Base-by-base conservation (phyloP, 1,139 yeast genomes). In the Geotrichum klebahnii region DNA sequence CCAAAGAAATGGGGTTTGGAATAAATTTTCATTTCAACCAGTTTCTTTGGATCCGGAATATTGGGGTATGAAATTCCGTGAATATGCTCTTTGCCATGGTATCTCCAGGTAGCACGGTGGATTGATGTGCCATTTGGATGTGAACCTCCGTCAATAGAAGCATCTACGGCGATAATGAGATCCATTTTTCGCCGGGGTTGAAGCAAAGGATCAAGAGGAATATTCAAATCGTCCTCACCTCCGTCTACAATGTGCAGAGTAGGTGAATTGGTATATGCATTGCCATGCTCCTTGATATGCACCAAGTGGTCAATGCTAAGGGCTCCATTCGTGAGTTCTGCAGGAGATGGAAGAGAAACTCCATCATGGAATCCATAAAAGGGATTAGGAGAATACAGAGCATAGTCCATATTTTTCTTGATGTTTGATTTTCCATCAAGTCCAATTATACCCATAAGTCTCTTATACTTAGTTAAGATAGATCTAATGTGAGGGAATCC, bases 201-300 rank as follows among this genome's bases (percentile, higher is more conserved):
- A 47, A 88, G 66, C 57, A 87, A 72, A 20, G 96, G 96, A 51
- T 77, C 74, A 41, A 86, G 70, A 14, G 96, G 96, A 36, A 88
- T 74, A 61, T 85, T 85, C 66, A 86, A 89, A 14, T 67, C 65
- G 68, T 87, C 96, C 67, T 83, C 90, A 56, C 96, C 95, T 54
- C 96, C 96, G 65, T 88, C 96, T 24, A 81, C 89, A 53, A 87
- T 72, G 63, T 70, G 77, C 51, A 86, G 69, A 16, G 53, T 44
- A 16, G 52, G 46, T 8, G 53, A 47, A 23, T 46, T 44, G 5
- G 55, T 51, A 37, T 51, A 55, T 10, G 77, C 70, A 17, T 53
- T 48, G 2, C 52, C 50, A 10, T 76, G 74, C 39, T 68, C 63
- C 24, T 66, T 60, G 22, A 58, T 68, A 64, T 33, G 22, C 29